Evolutionary conservation across 2,329 filamentous ascomycete genomes (phyloP).

Genomic region (Venturia pyrina): DNA sequence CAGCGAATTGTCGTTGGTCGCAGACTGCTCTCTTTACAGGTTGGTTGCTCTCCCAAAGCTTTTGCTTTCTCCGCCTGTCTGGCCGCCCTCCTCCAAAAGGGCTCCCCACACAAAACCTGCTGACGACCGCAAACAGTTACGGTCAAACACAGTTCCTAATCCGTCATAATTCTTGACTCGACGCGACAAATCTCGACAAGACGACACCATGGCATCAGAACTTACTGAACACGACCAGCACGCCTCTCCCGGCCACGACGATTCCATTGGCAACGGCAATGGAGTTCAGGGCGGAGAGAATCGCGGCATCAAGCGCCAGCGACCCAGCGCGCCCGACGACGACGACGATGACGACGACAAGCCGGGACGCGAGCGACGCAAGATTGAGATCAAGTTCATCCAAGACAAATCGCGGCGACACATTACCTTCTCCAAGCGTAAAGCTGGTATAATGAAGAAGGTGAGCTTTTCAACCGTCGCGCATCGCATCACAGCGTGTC

Average conservation of each 20-base stretch:
- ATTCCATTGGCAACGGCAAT: conserved; percentile 53
- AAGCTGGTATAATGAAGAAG: conserved; percentile 99
- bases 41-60: conserved; percentile 2
- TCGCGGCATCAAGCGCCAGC: conserved; percentile 83
- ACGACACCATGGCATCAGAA: conserved; percentile 32
- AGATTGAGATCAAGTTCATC: conserved; percentile 99
- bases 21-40: conserved; percentile 4
- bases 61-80: conserved; percentile 3
- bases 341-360: conserved; percentile 98
- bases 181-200: conserved; percentile 12
- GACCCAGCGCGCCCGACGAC: conserved; percentile 71
- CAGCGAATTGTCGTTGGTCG: conserved; percentile 4
- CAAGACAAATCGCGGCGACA: conserved; percentile 98
- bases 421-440: conserved; percentile 99
- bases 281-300: conserved; percentile 54
- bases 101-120: conserved; percentile 24
- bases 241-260: conserved; percentile 39
- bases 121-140: conserved; percentile 29
- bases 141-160: conserved; percentile 25
- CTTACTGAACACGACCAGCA: conserved; percentile 43
- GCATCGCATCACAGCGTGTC: conserved; percentile 11
- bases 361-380: conserved; percentile 91
- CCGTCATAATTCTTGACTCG: conserved; percentile 22
- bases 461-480: conserved; percentile 42
- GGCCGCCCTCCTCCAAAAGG: conserved; percentile 17